Conservation (phyloP, 192 early-diverging fungal genomes). For the Coemansia sp. region DNA sequence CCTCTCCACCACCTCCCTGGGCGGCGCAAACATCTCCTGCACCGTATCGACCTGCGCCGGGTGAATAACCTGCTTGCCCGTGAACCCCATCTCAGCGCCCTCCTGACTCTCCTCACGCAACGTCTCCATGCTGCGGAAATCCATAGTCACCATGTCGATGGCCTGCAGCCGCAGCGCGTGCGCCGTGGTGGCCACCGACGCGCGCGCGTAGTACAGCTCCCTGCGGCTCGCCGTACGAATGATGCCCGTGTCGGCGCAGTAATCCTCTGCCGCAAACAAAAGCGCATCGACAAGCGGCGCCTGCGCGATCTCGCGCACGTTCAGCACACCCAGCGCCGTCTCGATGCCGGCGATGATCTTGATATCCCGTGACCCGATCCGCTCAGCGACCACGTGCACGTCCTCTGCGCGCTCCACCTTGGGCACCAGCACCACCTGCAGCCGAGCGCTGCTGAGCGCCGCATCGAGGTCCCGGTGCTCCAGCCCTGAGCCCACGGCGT, state of each 20-base stretch:
- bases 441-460: constrained; percentile 60
- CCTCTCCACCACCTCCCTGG: constrained; percentile 59
- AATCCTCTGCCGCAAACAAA: constrained; percentile 94
- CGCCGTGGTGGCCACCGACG: constrained; percentile 76
- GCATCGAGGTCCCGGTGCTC: constrained; percentile 79
- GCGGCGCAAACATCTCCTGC: constrained; percentile 75
- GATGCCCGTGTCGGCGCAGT: constrained; percentile 84
- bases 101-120: constrained; percentile 79
- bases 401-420: constrained; percentile 82
- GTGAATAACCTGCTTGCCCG: constrained; percentile 96
- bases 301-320: constrained; percentile 78
- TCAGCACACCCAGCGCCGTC: constrained; percentile 82
- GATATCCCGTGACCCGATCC: constrained; percentile 70
- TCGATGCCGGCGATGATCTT: constrained; percentile 87
- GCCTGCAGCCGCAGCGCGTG: constrained; percentile 83
- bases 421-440: constrained; percentile 81
- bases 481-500: constrained; percentile 72
- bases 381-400: constrained; percentile 67
- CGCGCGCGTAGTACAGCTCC: constrained; percentile 81
- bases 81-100: constrained; percentile 89
- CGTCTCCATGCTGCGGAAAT: constrained; percentile 69
- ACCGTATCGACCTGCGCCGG: constrained; percentile 84
- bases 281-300: constrained; percentile 77
- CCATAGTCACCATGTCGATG: constrained; percentile 92
- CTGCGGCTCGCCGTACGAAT: constrained; percentile 65